These are phyloP conservation scores for Chlamydomonas schloesseri DNA, from an alignment of 139 green algal species.

Conservation along the genomic window DNA sequence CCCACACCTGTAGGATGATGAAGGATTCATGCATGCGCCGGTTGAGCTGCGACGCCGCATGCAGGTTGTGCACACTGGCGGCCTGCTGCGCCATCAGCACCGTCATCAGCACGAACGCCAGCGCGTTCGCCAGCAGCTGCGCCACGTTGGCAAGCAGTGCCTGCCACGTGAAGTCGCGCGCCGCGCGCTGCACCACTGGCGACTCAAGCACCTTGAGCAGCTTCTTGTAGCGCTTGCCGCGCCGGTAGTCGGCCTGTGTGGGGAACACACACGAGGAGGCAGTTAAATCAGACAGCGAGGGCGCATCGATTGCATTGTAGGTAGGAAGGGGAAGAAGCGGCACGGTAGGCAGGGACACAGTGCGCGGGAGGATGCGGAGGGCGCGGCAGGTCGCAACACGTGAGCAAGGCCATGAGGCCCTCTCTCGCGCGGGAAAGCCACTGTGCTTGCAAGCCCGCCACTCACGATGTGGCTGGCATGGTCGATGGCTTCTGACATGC, in stretches of 20 bases:
- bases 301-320: too few species aligned
- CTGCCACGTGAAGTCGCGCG: constrained; percentile 37
- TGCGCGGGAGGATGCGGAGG: too few species aligned
- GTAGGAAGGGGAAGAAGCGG: too few species aligned
- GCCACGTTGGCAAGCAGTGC: constrained; percentile 20
- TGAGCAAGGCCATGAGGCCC: too few species aligned
- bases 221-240: constrained; percentile 35
- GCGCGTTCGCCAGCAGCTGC: constrained; percentile 38
- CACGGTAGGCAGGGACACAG: too few species aligned
- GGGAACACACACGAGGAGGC: too few species aligned
- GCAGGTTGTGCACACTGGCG: neutral
- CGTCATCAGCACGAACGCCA: constrained; percentile 31
- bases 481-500: constrained; percentile 20
- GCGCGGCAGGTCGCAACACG: too few species aligned
- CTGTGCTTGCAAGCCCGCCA: too few species aligned
- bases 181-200: constrained; percentile 22
- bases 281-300: too few species aligned
- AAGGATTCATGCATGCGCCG: constrained; percentile 22
- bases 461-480: neutral
- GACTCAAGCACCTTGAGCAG: constrained; percentile 39
- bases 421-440: too few species aligned
- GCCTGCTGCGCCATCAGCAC: constrained; percentile 8
- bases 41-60: neutral
- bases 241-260: constrained; percentile 36
- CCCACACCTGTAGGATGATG: constrained; percentile 31